Conservation (phyloP, 179 eudicot species). For the Silene noctiflora region DNA sequence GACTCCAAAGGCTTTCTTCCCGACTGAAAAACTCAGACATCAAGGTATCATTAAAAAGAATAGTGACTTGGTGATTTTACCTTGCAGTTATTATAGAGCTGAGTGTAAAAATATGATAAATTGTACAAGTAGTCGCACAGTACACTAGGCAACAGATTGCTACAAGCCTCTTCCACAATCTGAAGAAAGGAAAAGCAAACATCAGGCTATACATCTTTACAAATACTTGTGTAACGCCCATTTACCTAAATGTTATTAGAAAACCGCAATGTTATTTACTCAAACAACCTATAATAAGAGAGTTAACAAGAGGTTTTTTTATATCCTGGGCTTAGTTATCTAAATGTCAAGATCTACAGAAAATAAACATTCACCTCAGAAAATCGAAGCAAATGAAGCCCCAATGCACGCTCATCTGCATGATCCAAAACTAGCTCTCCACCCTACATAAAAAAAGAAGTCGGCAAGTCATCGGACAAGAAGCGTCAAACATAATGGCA, state of each 20-base stretch:
- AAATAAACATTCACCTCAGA: constrained; percentile 76
- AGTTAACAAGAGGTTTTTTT: no score
- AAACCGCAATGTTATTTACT: no score
- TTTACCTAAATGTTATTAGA: constrained; percentile 34
- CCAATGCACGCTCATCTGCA: constrained; percentile 55
- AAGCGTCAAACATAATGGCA: background rate
- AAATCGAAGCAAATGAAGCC: constrained; percentile 67
- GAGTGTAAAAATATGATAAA: constrained; percentile 52
- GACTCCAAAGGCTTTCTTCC: background rate
- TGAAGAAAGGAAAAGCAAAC: constrained; percentile 21
- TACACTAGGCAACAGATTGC: constrained; percentile 57
- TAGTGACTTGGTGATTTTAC: constrained; percentile 22
- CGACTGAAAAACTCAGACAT: background rate
- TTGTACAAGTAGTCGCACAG: constrained; percentile 69
- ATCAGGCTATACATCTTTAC: no score
- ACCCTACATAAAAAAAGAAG: constrained; percentile 48
- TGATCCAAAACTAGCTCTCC: constrained; percentile 48
- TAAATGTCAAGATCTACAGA: constrained; percentile 26
- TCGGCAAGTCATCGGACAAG: constrained; percentile 5
- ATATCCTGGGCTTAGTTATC: no score
- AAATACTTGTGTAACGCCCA: background rate
- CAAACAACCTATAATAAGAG: no score
- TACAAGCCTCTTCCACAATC: constrained; percentile 74
- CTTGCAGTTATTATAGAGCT: constrained; percentile 51
- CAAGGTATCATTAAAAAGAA: background rate